Percentiles rank a stretch among this genome's conserved stretches.
phyloP scores from a whole-genome alignment of 2,329 filamentous ascomycete genomes.

The Ceratocystis lukuohia region DNA sequence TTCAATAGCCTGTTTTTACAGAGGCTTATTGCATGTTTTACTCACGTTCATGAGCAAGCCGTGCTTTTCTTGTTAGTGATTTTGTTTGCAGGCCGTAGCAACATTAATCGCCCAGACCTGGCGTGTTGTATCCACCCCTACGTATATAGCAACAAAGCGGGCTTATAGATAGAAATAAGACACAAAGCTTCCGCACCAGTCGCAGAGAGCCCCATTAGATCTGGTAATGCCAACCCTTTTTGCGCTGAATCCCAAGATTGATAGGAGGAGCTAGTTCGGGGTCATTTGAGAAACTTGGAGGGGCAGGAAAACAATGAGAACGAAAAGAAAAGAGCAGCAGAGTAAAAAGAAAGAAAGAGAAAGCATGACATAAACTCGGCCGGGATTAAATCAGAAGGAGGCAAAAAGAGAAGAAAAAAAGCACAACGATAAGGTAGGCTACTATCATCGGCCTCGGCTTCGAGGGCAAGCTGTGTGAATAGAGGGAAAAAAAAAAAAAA shows the following conservation, averaged over 20 bases:
- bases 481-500: not conserved
- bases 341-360: not conserved
- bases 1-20: not conserved
- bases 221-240: conserved; percentile 1
- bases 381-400: not conserved
- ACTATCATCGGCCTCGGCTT: not conserved
- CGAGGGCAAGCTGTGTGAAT: not conserved
- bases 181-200: conserved; percentile 7
- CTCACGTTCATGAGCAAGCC: not conserved
- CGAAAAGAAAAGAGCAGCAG: not conserved
- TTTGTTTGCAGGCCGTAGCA: not conserved
- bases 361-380: not conserved
- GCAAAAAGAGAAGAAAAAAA: not conserved
- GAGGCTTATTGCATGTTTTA: not conserved
- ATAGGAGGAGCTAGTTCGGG: not conserved
- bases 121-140: not conserved
- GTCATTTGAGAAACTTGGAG: not conserved
- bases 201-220: not conserved
- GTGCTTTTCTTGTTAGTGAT: not conserved
- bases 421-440: not conserved
- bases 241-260: not conserved
- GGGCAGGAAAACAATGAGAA: not conserved
- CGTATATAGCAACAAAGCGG: not conserved
- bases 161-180: not conserved
- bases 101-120: not conserved